A percentile compares a stretch with the other conserved stretches of the same genome.
These are phyloP conservation scores for Orbilia ellipsospora DNA, from an alignment of 2,329 filamentous ascomycete genomes.

Conservation along the genomic window DNA sequence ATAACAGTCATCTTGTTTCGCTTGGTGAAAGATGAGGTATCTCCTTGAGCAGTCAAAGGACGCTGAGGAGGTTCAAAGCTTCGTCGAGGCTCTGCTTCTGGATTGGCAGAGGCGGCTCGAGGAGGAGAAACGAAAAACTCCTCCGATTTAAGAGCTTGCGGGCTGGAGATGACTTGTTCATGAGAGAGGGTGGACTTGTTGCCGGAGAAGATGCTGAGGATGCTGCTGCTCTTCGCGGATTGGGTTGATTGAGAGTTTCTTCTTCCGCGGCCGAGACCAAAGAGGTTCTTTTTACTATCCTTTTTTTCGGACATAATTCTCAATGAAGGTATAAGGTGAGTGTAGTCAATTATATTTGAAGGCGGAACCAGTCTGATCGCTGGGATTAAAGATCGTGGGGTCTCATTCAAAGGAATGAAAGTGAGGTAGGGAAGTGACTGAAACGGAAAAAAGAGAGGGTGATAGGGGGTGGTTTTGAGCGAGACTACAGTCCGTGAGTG, in stretches of 20 bases:
- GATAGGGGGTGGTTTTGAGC: no score
- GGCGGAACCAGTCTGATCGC: no score
- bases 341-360: neutral
- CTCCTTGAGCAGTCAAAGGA: constrained; percentile 1
- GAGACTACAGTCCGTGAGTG: no score
- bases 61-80: neutral
- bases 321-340: neutral
- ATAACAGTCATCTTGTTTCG: constrained; percentile 7
- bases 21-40: neutral
- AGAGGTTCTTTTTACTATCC: constrained; percentile 2
- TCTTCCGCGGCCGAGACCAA: neutral
- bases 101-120: constrained; percentile 13
- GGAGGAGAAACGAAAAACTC: neutral
- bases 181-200: neutral
- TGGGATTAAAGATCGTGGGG: neutral
- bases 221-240: neutral
- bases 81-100: neutral
- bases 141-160: neutral
- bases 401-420: neutral
- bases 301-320: neutral
- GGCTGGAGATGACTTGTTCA: neutral
- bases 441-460: neutral
- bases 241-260: no score
- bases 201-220: constrained; percentile 3
- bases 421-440: neutral